Evolutionary conservation across 1,284 basidiomycete species (phyloP), one percentile per base, ranked within the genome.

Genomic region (Vanrija sp.): DNA sequence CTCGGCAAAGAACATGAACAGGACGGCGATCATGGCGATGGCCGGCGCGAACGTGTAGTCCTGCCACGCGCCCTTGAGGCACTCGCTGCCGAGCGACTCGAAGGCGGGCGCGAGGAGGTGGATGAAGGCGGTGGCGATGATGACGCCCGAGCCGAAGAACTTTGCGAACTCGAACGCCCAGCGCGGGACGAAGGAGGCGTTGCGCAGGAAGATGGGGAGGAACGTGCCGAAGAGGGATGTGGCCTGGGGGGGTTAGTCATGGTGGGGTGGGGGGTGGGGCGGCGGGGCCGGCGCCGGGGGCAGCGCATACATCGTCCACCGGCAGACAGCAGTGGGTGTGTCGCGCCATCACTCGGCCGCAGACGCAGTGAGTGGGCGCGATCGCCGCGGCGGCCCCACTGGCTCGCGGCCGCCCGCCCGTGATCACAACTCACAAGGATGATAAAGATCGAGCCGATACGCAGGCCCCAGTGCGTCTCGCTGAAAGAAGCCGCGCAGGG

Each of bases 141-240:
- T 93, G 56, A 95, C 88, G 25, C 90, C 91, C 8, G 89, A 92
- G 45, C 95, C 95, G 76, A 97, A 97, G 77, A 88, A 98, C 75
- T 95, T 96, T 25, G 88, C 87, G 69, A 95, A 92, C 88, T 93
- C 86, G 62, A 88, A 92, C 2, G 86, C 76, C 12, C 71, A 57
- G 46, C 78, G 80, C 3, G 89, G 89, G 2, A 93, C 79, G 75
- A 81, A 80, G 10, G 71, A 78, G 3, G 84, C 80, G 45, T 84
- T 79, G 49, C 77, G 81, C 3, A 90, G 82, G 23, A 94, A 65
- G 46, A 97, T 82, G 8, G 94, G 95, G 69, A 95, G 88, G 41
- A 91, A 77, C 0, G 92, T 85, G 15, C 89, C 89, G 12, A 76
- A 61, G n/a, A 79, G 71, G 2, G 87, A 86, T 22, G 83, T 83